phyloP scores from a whole-genome alignment of 2,329 filamentous ascomycete genomes.

The Stylonectria norvegica region DNA sequence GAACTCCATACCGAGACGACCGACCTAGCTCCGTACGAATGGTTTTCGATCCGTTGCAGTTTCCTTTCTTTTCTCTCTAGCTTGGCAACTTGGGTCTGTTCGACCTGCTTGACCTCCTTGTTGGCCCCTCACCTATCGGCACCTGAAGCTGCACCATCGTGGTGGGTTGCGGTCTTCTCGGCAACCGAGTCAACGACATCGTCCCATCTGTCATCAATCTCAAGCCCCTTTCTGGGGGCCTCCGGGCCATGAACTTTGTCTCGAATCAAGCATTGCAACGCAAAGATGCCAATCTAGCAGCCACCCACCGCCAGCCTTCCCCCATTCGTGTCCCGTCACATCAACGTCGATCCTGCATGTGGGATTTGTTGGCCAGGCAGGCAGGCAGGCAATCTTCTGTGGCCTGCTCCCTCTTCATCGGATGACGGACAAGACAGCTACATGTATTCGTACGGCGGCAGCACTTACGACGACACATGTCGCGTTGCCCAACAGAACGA shows the following conservation, averaged over 20 bases:
- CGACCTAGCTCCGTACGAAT: neutral
- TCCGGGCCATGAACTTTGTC: neutral
- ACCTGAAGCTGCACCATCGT: slow-evolving; percentile 12
- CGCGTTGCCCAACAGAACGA: no score
- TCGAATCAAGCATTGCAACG: neutral
- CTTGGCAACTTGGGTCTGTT: no score
- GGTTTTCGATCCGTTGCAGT: slow-evolving; percentile 6
- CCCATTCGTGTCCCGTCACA: slow-evolving; percentile 12
- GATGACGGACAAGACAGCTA: no score
- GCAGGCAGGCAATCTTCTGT: slow-evolving; percentile 11
- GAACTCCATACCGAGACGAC: slow-evolving; percentile 3
- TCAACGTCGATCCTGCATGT: slow-evolving; percentile 13
- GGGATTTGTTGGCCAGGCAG: slow-evolving; percentile 8
- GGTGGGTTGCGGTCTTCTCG: slow-evolving; percentile 7
- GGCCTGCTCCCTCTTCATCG: slow-evolving; percentile 17
- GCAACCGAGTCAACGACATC: slow-evolving; percentile 15
- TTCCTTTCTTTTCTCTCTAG: slow-evolving; percentile 8
- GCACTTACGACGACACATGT: no score
- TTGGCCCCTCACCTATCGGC: slow-evolving; percentile 7
- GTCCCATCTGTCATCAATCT: slow-evolving; percentile 8
- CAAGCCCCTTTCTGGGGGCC: slow-evolving; percentile 7
- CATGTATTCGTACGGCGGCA: no score
- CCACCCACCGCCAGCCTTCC: slow-evolving; percentile 9
- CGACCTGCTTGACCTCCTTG: slow-evolving; percentile 6
- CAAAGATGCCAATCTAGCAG: no score